These are phyloP conservation scores for Naganishia antarctica DNA, from an alignment of 768 basidiomycete species.

Conservation along the genomic window DNA sequence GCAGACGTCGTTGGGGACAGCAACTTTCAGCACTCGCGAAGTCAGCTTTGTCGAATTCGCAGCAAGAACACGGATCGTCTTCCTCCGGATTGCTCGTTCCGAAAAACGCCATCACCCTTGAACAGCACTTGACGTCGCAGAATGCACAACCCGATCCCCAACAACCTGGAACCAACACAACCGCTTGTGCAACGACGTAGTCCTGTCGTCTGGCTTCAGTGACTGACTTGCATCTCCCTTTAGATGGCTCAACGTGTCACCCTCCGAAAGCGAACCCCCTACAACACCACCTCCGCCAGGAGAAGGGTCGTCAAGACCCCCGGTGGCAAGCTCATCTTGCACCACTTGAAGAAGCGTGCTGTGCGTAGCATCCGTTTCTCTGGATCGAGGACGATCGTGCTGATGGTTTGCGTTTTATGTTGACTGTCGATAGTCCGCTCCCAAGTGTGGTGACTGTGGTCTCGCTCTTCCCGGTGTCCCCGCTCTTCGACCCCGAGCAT, in stretches of 20 bases:
- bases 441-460: conserved; percentile 99
- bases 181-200: background rate
- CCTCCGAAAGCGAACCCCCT: conserved; percentile 90
- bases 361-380: conserved; percentile 43
- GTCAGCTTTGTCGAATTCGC: too few relatives aligned
- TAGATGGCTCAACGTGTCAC: conserved; percentile 98
- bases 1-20: too few relatives aligned
- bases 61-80: too few relatives aligned
- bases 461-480: conserved; percentile 89
- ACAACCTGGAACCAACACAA: background rate
- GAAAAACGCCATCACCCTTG: too few relatives aligned
- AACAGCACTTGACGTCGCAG: background rate
- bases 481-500: conserved; percentile 91
- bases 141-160: background rate
- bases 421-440: conserved; percentile 54
- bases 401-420: too few relatives aligned
- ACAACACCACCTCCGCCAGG: conserved; percentile 97
- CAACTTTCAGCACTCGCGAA: too few relatives aligned
- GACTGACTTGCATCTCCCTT: background rate
- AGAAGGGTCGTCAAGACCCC: conserved; percentile 95
- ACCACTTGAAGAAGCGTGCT: conserved; percentile 92
- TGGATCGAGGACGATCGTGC: background rate
- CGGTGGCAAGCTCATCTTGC: conserved; percentile 95
- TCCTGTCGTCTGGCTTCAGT: too few relatives aligned
- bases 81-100: too few relatives aligned